Conservation (phyloP, 2,329 filamentous ascomycete genomes). For the Cadophora sp. region DNA sequence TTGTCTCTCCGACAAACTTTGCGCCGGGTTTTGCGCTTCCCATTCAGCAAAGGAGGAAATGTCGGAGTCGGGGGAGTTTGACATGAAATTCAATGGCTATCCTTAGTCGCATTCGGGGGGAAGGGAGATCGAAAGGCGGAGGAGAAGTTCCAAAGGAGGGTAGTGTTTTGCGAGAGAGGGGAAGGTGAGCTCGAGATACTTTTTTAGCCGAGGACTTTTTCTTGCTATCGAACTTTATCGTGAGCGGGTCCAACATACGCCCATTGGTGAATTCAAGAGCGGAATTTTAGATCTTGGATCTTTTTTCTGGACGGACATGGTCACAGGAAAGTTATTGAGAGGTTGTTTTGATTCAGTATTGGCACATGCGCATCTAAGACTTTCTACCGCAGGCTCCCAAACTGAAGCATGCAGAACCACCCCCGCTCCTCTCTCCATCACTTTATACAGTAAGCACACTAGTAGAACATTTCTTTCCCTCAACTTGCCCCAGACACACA, state of each 20-base stretch:
- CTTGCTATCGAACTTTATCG: slow-evolving; percentile 12
- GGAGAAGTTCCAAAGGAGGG: neutral
- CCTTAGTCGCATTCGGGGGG: neutral
- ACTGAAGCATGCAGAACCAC: slow-evolving; percentile 35
- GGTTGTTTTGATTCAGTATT: slow-evolving; percentile 36
- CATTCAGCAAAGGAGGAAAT: slow-evolving; percentile 34
- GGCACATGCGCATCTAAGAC: slow-evolving; percentile 42
- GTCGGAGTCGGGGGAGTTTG: slow-evolving; percentile 19
- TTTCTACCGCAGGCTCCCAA: slow-evolving; percentile 35
- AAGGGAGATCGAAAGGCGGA: neutral
- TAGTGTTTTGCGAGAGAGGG: neutral
- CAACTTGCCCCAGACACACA: slow-evolving; percentile 31
- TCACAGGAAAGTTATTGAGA: slow-evolving; percentile 4
- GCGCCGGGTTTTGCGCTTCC: slow-evolving; percentile 27
- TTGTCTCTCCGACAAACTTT: slow-evolving; percentile 20
- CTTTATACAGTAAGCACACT: slow-evolving; percentile 45
- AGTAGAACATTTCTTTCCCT: slow-evolving; percentile 43
- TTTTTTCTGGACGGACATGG: neutral
- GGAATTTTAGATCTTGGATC: neutral
- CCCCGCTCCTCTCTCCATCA: slow-evolving; percentile 25
- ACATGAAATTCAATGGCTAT: slow-evolving; percentile 10
- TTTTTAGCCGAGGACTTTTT: slow-evolving; percentile 27
- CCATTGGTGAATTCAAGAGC: neutral
- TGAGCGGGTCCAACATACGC: neutral
- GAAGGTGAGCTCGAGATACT: slow-evolving; percentile 21